Conservation (phyloP, 177 flowering plant species). For the Vitis hybrid region DNA sequence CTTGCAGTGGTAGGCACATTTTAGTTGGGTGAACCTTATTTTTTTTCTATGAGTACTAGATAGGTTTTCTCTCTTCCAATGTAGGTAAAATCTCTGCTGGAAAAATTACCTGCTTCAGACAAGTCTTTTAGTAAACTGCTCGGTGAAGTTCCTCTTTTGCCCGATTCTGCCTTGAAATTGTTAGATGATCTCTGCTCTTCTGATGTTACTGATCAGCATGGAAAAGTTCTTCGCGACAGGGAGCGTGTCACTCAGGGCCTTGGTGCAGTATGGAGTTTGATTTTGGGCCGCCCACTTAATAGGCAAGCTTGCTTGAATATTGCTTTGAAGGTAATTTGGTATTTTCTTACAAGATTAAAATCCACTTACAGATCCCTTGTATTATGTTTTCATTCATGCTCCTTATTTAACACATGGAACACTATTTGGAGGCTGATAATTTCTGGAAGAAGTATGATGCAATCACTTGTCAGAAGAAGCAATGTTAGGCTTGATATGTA, state of each 20-base stretch:
- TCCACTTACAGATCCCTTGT: too few relatives aligned
- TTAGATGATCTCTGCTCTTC: slow-evolving; percentile 76
- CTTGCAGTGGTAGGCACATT: slow-evolving; percentile 63
- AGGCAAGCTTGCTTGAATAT: slow-evolving; percentile 81
- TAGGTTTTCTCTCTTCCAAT: slow-evolving; percentile 14
- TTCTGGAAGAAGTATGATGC: too few relatives aligned
- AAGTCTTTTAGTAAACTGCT: slow-evolving; percentile 91
- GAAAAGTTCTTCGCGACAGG: slow-evolving; percentile 60
- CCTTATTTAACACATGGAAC: too few relatives aligned
- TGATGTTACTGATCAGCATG: slow-evolving; percentile 39
- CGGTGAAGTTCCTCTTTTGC: slow-evolving; percentile 86
- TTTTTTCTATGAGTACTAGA: slow-evolving; percentile 3
- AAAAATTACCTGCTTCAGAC: slow-evolving; percentile 82
- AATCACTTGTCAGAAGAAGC: too few relatives aligned
- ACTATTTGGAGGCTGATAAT: too few relatives aligned
- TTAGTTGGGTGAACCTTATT: background rate
- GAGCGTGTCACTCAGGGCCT: slow-evolving; percentile 99
- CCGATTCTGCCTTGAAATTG: slow-evolving; percentile 71
- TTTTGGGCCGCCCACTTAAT: slow-evolving; percentile 75
- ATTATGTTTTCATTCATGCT: too few relatives aligned
- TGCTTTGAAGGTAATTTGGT: slow-evolving; percentile 69
- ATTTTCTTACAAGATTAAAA: too few relatives aligned
- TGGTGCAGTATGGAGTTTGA: slow-evolving; percentile 96
- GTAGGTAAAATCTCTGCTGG: slow-evolving; percentile 81
- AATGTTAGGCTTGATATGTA: too few relatives aligned